Evolutionary conservation across 164 flowering plant species (phyloP), one percentile per base, ranked within the genome.

Genomic region (Sedum album): DNA sequence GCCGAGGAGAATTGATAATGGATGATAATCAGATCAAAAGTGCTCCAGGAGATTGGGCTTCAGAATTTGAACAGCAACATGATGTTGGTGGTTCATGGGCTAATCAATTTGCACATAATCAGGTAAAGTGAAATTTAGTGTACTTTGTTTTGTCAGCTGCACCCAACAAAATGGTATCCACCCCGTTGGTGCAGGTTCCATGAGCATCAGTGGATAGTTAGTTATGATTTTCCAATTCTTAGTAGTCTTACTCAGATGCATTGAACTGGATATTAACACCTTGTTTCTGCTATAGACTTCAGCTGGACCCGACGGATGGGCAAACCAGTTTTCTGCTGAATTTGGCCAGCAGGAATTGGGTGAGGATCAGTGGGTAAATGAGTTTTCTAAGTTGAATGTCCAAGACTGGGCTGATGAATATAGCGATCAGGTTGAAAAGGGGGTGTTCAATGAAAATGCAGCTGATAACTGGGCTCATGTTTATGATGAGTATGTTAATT

Each of bases 21-120:
- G 99, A 94, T 76, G 96, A 90, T 53, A 91, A 91, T 83, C 96
- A 91, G 82, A 77, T 94, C 57, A 88, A 89, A 77, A 81, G 88
- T 61, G 76, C 84, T 26, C 61, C 90, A 8, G 86, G 86, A 51
- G 87, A 84, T 63, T 91, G 99, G 99, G 96, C 91, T 42, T 71
- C 84, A 66, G 97, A 94, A 77, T 91, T 84, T 78, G 84, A 86
- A 66, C 85, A 88, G 44, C 88, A 91, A 62, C 71, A 88, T 68
- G 77, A 68, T 76, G 80, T 74, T 31, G 79, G 82, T 63, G 74
- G 74, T 76, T 66, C 85, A 36, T 91, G 97, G 96, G 89, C 88
- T 67, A 88, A 87, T 69, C 90, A 90, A 76, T 88, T 80, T 86
- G 79, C 49, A 38, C 82, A 72, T 53, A 77, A 78, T 44, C 79